phyloP scores from a whole-genome alignment of 495 filamentous ascomycete genomes.

The Terfezia boudieri region DNA sequence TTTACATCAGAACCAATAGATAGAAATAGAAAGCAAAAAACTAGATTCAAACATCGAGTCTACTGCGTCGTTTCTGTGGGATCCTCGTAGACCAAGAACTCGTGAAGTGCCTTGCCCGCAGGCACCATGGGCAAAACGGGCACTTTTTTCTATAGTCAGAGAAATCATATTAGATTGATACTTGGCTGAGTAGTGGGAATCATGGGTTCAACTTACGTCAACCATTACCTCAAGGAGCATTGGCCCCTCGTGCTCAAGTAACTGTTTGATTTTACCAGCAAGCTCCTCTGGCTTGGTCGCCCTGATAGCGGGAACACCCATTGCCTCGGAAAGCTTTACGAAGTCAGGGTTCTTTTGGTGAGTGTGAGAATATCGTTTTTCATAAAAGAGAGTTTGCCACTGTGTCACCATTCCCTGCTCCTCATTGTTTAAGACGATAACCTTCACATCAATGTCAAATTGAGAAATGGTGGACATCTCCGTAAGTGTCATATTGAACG shows the following conservation, averaged over 20 bases:
- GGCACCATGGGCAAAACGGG: slow-evolving; percentile 96
- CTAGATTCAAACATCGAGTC: no score
- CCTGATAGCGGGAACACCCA: slow-evolving; percentile 50
- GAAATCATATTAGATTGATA: slow-evolving; percentile 67
- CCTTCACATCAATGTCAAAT: slow-evolving; percentile 81
- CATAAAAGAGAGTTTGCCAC: slow-evolving; percentile 85
- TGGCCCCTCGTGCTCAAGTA: slow-evolving; percentile 62
- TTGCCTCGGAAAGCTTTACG: slow-evolving; percentile 61
- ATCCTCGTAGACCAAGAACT: slow-evolving; percentile 71
- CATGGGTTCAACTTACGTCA: slow-evolving; percentile 70
- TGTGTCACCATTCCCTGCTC: slow-evolving; percentile 96
- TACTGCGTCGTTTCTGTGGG: not conserved
- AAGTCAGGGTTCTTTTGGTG: slow-evolving; percentile 81
- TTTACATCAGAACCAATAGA: no score
- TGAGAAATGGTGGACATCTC: slow-evolving; percentile 77
- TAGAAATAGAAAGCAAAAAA: no score
- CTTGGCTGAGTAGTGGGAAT: slow-evolving; percentile 27
- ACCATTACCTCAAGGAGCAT: slow-evolving; percentile 41
- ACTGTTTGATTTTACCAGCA: slow-evolving; percentile 58
- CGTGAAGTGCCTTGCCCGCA: slow-evolving; percentile 62
- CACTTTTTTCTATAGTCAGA: slow-evolving; percentile 48
- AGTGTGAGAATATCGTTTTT: slow-evolving; percentile 76
- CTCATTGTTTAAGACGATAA: slow-evolving; percentile 86
- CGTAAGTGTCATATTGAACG: slow-evolving; percentile 89
- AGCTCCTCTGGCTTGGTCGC: slow-evolving; percentile 48